Conservation (phyloP, 2,329 filamentous ascomycete genomes). For the Pseudocercospora crystallina region DNA sequence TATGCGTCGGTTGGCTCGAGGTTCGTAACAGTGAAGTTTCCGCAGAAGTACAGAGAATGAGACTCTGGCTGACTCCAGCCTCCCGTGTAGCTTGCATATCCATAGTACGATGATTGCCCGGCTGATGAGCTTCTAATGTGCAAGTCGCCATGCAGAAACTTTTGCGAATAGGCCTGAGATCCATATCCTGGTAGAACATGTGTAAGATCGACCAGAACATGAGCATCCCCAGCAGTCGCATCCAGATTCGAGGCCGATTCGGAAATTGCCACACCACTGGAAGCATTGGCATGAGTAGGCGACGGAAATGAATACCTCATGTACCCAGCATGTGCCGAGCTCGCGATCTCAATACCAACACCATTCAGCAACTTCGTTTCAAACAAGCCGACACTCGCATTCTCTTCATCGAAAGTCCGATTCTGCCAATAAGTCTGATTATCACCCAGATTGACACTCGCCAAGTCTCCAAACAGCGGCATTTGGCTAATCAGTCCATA, state of each 20-base stretch:
- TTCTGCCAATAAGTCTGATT: constrained; percentile 45
- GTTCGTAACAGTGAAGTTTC: constrained; percentile 27
- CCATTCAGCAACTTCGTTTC: constrained; percentile 37
- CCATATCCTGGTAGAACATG: constrained; percentile 48
- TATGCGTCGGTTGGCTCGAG: constrained; percentile 15
- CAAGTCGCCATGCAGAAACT: constrained; percentile 20
- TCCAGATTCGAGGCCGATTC: background rate
- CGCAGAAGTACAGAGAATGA: constrained; percentile 48
- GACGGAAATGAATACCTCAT: constrained; percentile 41
- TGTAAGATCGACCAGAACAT: constrained; percentile 50
- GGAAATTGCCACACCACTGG: background rate
- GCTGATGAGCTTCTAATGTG: constrained; percentile 31
- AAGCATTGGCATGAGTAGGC: constrained; percentile 13
- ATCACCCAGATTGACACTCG: constrained; percentile 43
- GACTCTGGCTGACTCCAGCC: constrained; percentile 48
- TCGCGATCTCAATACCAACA: constrained; percentile 37
- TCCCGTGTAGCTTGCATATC: constrained; percentile 49
- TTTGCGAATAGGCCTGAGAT: constrained; percentile 24
- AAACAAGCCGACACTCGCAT: constrained; percentile 40
- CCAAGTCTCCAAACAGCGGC: constrained; percentile 41
- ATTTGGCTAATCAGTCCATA: constrained; percentile 45
- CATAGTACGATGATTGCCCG: constrained; percentile 40
- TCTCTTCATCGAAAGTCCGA: constrained; percentile 30
- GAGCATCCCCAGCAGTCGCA: constrained; percentile 32
- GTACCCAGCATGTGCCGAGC: constrained; percentile 39